Evolutionary conservation across 805 yeast species (phyloP).

Genomic region (Vanderwaltozyma tropicalis): DNA sequence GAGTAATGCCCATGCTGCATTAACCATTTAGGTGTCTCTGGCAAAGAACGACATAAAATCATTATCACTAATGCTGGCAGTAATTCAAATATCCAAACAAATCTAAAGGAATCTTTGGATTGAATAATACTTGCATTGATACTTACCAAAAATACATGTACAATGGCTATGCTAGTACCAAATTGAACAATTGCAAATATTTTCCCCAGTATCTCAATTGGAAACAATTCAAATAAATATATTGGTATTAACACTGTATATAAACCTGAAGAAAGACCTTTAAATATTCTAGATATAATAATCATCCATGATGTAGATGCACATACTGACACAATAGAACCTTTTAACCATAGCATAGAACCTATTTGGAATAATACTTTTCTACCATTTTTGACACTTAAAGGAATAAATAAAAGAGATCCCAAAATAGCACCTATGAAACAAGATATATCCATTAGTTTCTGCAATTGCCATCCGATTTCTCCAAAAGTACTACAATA

Average conservation of each 20-base stretch:
- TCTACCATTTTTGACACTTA: conserved; percentile 49
- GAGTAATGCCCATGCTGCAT: no score
- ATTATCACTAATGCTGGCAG: no score
- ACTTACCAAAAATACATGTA: no score
- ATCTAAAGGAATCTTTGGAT: no score
- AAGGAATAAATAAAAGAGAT: conserved; percentile 43
- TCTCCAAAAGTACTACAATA: conserved; percentile 46
- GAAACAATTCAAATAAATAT: conserved; percentile 43
- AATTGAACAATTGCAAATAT: conserved; percentile 46
- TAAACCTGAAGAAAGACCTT: conserved; percentile 46
- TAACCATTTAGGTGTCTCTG: no score
- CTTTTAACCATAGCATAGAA: conserved; percentile 48
- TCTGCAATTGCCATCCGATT: conserved; percentile 52
- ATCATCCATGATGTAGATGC: conserved; percentile 32
- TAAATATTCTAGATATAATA: conserved; percentile 39
- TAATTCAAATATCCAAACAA: no score
- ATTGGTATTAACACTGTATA: conserved; percentile 48
- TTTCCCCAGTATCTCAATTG: conserved; percentile 37
- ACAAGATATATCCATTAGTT: conserved; percentile 65
- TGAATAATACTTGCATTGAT: no score
- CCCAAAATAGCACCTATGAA: conserved; percentile 61
- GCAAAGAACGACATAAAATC: no score
- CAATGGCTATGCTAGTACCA: no score
- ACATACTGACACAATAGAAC: conserved; percentile 30
- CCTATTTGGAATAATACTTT: conserved; percentile 43